Evolutionary conservation across 2,329 filamentous ascomycete genomes (phyloP), one percentile per base, ranked within the genome.

Genomic region (Dothistroma septosporum): DNA sequence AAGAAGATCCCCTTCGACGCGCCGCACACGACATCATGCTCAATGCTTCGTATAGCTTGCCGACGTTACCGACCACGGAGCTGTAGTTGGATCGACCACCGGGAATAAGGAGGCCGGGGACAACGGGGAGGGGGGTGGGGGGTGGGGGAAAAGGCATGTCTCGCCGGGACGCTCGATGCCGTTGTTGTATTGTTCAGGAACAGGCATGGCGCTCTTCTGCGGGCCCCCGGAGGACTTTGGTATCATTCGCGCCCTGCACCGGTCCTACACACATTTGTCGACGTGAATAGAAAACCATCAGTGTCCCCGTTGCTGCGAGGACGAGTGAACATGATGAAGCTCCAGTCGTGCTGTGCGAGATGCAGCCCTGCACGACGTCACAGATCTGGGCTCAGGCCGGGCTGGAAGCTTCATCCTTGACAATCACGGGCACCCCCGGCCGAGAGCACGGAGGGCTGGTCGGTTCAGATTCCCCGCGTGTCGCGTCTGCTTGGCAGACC

Each of bases 31-130:
- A 59, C 55, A 57, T 57, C 55, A 35, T 49, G 33, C 28, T 24
- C 58, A 52, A 55, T 62, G 57, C 48, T 56, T 58, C 55, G 50
- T 50, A 53, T 58, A 49, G 44, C 53, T 50, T 33, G 19, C 50
- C 50, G 47, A 24, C 24, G 16, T 10, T 49, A 49, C 44, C 46
- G 44, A 52, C 48, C 44, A 53, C 56, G 44, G 56, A 52, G 24
- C 37, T 58, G 31, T 24, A 32, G 47, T 35, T 31, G n/a, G 50
- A 35, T 35, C n/a, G 33, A 57, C 24, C 41, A 53, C 53, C 62
- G 62, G 62, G 50, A 59, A 62, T 61, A 64, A 58, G 12, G 24
- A 32, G 9, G 12, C 41, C 14, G 41, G 41, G 9, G 8, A n/a
- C 8, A 44, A 9, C 4, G 8, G 14, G n/a, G 41, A 14, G n/a